Base-by-base conservation (phyloP, 768 basidiomycete genomes). In the Podaxis sp. region DNA sequence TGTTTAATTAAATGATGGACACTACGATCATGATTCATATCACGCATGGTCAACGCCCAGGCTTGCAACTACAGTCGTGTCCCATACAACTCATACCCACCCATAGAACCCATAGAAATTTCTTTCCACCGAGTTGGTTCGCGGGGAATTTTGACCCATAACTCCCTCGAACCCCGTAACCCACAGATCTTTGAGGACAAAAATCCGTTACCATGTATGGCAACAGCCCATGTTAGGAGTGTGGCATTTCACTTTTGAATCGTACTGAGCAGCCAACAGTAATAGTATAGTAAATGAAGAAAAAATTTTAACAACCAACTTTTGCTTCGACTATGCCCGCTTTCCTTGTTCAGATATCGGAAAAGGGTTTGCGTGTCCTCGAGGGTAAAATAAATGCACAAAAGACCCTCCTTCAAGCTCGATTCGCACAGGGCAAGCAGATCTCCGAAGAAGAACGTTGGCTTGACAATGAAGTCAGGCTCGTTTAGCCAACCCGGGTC, bases 91-190 rank as follows among this genome's bases (percentile, higher is more conserved):
- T 3, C 25, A 25, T 25, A 25, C 25, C 25, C 25, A 25, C 23
- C 23, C 2, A 2, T 2, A 25, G 2, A 25, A 3, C 25, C 25
- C 3, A 25, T 25, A 25, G 25, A 25, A 25, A 25, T 25, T 25
- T 25, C 25, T 25, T 25, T 25, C 25, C 32, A 27, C 57, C 57
- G 37, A 58, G 16, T 28, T 50, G 57, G 57, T 58, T 27, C 11
- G 46, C 57, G 27, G 57, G 46, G 25, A 50, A 36, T 28, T 50
- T 35, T 16, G 25, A 58, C 57, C 57, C 57, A 58, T 58, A 58
- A 51, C 13, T n/a, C 21, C n/a, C 11, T 25, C 13, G 21, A 23
- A 50, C 5, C 23, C 27, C 57, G 36, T 58, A 50, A 47, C 13
- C 57, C 35, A 58, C 50, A 50, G 11, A 4, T 11, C 14, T 2